Percentiles rank a stretch among this genome's conserved stretches.
phyloP scores from a whole-genome alignment of 768 basidiomycete genomes.

The Lepiota subincarnata region DNA sequence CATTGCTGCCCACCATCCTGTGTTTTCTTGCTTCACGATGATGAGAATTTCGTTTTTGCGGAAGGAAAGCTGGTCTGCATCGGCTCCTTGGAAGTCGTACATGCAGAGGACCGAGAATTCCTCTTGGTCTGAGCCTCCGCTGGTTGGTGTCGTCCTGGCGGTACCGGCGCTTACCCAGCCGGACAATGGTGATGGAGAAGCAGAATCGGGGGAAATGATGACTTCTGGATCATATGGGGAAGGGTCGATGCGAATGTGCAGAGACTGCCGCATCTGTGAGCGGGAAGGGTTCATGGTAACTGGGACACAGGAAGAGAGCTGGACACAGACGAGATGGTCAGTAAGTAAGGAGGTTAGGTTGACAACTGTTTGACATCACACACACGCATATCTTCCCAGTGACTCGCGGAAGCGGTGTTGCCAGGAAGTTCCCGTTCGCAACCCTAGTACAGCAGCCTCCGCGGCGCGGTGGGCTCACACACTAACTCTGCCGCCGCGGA shows the following conservation, averaged over 20 bases:
- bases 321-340: neutral
- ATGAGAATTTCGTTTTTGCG: constrained; percentile 62
- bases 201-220: constrained; percentile 26
- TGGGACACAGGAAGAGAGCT: neutral
- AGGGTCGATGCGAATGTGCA: constrained; percentile 37
- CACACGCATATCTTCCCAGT: neutral
- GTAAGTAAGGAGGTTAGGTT: neutral
- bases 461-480: too few species aligned
- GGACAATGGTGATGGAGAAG: constrained; percentile 28
- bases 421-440: constrained; percentile 9
- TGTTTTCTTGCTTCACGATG: constrained; percentile 62
- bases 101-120: constrained; percentile 59
- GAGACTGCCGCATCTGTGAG: constrained; percentile 33
- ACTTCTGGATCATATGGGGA: constrained; percentile 23
- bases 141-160: constrained; percentile 26
- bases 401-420: constrained; percentile 1
- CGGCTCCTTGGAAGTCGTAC: constrained; percentile 63
- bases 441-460: neutral
- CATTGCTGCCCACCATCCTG: constrained; percentile 84
- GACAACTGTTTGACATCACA: constrained; percentile 11
- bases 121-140: constrained; percentile 24
- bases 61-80: constrained; percentile 60
- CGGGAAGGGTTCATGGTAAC: constrained; percentile 30
- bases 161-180: constrained; percentile 22
- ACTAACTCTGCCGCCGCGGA: too few species aligned